Percentiles rank a stretch among this genome's conserved stretches.
phyloP scores from a whole-genome alignment of 2,329 filamentous ascomycete species.

The Exophiala alcalophila region DNA sequence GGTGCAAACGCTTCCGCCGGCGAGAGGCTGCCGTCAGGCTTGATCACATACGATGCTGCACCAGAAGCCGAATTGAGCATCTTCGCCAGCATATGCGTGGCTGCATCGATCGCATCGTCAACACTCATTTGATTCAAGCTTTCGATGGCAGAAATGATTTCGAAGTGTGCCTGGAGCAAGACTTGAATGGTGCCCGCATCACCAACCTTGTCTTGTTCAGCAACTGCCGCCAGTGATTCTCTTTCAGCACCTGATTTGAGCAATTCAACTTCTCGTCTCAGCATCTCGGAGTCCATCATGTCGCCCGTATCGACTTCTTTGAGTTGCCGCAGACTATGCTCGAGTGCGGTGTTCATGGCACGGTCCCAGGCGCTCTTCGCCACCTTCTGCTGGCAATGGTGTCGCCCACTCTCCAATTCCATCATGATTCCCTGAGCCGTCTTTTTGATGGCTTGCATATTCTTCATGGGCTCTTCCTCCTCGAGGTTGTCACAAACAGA shows the following conservation, averaged over 20 bases:
- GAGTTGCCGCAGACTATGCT: slow-evolving; percentile 78
- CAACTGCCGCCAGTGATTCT: slow-evolving; percentile 71
- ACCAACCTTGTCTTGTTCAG: slow-evolving; percentile 79
- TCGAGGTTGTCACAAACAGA: slow-evolving; percentile 70
- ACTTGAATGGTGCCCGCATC: slow-evolving; percentile 77
- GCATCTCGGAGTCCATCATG: slow-evolving; percentile 64
- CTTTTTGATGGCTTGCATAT: slow-evolving; percentile 73
- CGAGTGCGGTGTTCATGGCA: slow-evolving; percentile 79
- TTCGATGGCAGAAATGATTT: slow-evolving; percentile 78
- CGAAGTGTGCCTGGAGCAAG: slow-evolving; percentile 85
- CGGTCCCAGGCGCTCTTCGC: slow-evolving; percentile 83
- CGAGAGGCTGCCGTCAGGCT: slow-evolving; percentile 70
- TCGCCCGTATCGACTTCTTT: slow-evolving; percentile 66
- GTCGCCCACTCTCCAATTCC: slow-evolving; percentile 84
- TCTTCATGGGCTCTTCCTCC: slow-evolving; percentile 63
- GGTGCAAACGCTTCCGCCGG: slow-evolving; percentile 63
- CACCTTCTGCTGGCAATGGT: slow-evolving; percentile 83
- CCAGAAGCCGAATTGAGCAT: slow-evolving; percentile 73
- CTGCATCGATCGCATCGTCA: slow-evolving; percentile 75
- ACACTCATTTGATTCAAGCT: slow-evolving; percentile 80
- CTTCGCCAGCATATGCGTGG: slow-evolving; percentile 71
- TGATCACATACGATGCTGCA: slow-evolving; percentile 78
- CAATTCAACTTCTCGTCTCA: slow-evolving; percentile 80
- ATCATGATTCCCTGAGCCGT: slow-evolving; percentile 83
- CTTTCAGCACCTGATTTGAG: slow-evolving; percentile 78